phyloP scores from a whole-genome alignment of 768 basidiomycete genomes.

The Clitopilus passeckerianus region DNA sequence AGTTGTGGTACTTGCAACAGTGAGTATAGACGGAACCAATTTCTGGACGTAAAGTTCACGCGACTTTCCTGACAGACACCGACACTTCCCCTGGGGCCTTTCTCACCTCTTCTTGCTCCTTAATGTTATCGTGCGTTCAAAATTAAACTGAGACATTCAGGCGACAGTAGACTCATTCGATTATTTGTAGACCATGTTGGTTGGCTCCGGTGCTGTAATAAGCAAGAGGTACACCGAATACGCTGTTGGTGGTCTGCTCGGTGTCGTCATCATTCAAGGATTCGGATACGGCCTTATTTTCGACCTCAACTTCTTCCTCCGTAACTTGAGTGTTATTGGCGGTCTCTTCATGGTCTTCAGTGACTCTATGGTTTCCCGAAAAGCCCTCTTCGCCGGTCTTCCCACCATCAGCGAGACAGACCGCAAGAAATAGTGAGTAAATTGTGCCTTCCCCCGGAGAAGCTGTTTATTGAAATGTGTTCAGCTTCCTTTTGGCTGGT shows the following conservation, averaged over 20 bases:
- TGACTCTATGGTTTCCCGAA: constrained; percentile 87
- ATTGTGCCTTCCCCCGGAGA: too few species aligned
- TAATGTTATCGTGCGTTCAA: constrained; percentile 78
- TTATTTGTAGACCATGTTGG: constrained; percentile 75
- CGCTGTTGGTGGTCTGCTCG: constrained; percentile 84
- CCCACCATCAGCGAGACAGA: constrained; percentile 91
- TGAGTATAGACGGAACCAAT: constrained; percentile 21
- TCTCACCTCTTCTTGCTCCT: constrained; percentile 89
- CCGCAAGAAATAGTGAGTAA: constrained; percentile 93
- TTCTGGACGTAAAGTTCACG: constrained; percentile 5
- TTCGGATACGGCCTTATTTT: constrained; percentile 99
- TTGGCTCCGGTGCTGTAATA: constrained; percentile 81
- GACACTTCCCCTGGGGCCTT: constrained; percentile 92
- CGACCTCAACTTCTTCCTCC: constrained; percentile 99
- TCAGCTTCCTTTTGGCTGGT: constrained; percentile 93
- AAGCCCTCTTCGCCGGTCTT: constrained; percentile 85
- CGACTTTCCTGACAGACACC: constrained; percentile 54
- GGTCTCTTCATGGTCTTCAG: constrained; percentile 99
- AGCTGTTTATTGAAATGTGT: background rate
- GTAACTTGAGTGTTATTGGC: constrained; percentile 96
- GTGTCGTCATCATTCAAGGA: constrained; percentile 91
- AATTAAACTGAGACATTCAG: background rate
- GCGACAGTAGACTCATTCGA: background rate
- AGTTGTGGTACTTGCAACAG: constrained; percentile 98
- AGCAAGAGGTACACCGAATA: constrained; percentile 83